Evolutionary conservation across 352 stramenopile species (phyloP).

Genomic region (Pythium coloratum): DNA sequence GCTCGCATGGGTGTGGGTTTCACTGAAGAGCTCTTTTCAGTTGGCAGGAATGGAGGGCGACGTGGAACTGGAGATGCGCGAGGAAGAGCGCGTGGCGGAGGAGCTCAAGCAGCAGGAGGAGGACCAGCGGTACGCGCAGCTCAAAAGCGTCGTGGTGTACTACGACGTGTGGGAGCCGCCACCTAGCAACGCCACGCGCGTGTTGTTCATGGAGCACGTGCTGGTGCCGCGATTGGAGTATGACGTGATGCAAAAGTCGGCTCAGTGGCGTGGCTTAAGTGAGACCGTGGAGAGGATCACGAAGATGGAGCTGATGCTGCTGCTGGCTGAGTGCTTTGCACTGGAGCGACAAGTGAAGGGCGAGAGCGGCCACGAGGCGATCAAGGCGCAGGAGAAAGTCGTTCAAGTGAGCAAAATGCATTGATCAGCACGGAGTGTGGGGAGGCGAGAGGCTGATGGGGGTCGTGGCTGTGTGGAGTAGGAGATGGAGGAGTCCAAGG

Average conservation of each 20-base stretch:
- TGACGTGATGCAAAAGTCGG: slow-evolving; percentile 67
- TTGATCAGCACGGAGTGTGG: neutral
- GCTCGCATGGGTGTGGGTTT: neutral
- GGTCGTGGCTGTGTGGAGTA: neutral
- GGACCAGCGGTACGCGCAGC: slow-evolving; percentile 52
- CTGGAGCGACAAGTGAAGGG: slow-evolving; percentile 71
- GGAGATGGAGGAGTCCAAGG: slow-evolving; percentile 22
- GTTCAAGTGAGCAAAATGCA: slow-evolving; percentile 47
- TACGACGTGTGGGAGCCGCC: slow-evolving; percentile 87
- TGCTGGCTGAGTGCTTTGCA: slow-evolving; percentile 83
- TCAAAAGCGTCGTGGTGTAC: slow-evolving; percentile 78
- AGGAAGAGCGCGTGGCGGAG: slow-evolving; percentile 48
- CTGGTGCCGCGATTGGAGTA: slow-evolving; percentile 75
- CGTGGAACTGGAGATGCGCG: slow-evolving; percentile 42
- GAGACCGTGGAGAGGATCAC: slow-evolving; percentile 61
- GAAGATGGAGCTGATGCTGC: slow-evolving; percentile 84
- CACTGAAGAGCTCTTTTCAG: slow-evolving; percentile 23
- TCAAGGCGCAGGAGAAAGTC: slow-evolving; percentile 44
- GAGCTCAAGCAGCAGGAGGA: slow-evolving; percentile 55
- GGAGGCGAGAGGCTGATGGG: neutral
- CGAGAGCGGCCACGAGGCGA: slow-evolving; percentile 37
- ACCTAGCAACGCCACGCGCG: slow-evolving; percentile 69
- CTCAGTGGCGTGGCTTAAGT: slow-evolving; percentile 66
- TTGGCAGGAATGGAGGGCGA: slow-evolving; percentile 35
- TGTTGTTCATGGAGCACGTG: slow-evolving; percentile 87